Base-by-base conservation (phyloP, 202 grass and related monocot genomes). In the Cymbopogon flexuosus region DNA sequence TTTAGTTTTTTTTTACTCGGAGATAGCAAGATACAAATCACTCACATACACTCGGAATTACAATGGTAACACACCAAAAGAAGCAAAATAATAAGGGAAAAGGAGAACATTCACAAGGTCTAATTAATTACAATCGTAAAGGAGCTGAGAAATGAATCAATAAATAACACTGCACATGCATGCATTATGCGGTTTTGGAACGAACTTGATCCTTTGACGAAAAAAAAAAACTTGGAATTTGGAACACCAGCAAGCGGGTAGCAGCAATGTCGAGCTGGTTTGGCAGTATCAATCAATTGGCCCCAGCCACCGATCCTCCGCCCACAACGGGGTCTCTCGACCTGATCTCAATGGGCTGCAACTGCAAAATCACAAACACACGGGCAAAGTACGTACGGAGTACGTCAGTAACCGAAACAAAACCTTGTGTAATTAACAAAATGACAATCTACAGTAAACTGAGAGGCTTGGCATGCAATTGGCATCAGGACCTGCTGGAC, bases 301-400 rank as follows among this genome's bases (percentile, higher is more conserved):
- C 27, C 39, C 13, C 18, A 0, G 36, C 11, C 72, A 18, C 45
- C 0, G 63, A 76, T 43, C 81, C 81, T 58, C 6, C 36, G 1
- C 11, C 10, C 39, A 76, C 81, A 45, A 6, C 31, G 63, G 72
- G 81, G 0, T 70, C 82, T 62, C 81, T 84, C 31, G 47, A 40
- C n/a, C 37, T 76, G 18, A 84, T 76, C 63, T 68, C 46, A 23
- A 84, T 18, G 5, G 18, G 60, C 81, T 83, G 72, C 72, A 60
- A 59, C 1, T 49, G 18, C 51, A 56, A 21, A 19, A 21, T n/a
- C 18, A 56, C 18, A 19, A 8, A 56, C 6, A 56, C 51, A 47
- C 15, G 5, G 1, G 47, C 35, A 36, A 36, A 36, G 47, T 14
- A 52, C 45, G 19, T 27, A 27, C 27, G 27, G 27, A 27, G 27